A percentile compares a stretch with the other conserved stretches of the same genome.
phyloP scores from a whole-genome alignment of 805 yeast genomes.

The Metschnikowia anglica region DNA sequence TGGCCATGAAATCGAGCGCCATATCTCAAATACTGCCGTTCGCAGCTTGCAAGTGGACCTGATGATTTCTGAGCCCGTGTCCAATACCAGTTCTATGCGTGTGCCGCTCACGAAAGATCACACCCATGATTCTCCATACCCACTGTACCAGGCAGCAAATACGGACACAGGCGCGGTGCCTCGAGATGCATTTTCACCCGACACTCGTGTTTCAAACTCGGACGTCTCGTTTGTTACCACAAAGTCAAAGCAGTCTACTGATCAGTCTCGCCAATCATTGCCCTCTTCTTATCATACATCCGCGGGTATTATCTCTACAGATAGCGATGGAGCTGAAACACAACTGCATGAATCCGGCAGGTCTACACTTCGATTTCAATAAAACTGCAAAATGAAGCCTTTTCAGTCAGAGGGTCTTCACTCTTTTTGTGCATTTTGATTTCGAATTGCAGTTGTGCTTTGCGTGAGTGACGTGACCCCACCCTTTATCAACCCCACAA shows the following conservation, averaged over 20 bases:
- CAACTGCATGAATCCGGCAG: slow-evolving; percentile 15
- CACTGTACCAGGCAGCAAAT: too few species aligned
- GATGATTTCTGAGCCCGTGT: not conserved
- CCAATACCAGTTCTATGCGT: too few species aligned
- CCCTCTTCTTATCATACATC: slow-evolving; percentile 7
- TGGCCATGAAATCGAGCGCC: not conserved
- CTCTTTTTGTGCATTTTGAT: too few species aligned
- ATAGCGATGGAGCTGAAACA: slow-evolving; percentile 5
- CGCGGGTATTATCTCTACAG: not conserved
- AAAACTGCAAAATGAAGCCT: not conserved
- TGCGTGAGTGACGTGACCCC: too few species aligned
- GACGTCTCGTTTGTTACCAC: slow-evolving; percentile 12
- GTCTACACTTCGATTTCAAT: slow-evolving; percentile 11
- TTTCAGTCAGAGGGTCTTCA: too few species aligned
- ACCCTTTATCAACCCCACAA: too few species aligned
- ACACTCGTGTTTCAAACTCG: not conserved
- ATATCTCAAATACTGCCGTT: slow-evolving; percentile 9
- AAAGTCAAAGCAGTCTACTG: slow-evolving; percentile 8
- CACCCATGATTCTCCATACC: too few species aligned
- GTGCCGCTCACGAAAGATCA: too few species aligned
- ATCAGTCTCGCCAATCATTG: not conserved
- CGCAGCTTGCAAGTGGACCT: slow-evolving; percentile 8
- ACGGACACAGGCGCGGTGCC: too few species aligned
- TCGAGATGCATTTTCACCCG: not conserved
- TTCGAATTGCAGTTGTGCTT: too few species aligned